Evolutionary conservation across 805 yeast genomes (phyloP).

Genomic region (Saccharomyces cerevisiae): DNA sequence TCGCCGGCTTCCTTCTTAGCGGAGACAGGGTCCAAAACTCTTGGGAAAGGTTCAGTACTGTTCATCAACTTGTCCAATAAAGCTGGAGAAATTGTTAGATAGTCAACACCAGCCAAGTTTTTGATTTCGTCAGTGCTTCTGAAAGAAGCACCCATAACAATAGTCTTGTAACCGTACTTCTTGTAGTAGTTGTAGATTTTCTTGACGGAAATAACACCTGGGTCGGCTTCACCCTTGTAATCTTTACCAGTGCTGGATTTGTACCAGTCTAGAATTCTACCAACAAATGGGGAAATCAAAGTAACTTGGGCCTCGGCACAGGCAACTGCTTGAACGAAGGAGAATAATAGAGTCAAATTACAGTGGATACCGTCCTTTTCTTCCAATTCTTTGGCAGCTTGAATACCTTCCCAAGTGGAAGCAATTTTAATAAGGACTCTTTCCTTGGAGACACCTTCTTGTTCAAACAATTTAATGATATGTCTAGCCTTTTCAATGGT

Average conservation of each 20-base stretch:
- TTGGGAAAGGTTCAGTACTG: constrained; percentile 71
- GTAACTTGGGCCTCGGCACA: constrained; percentile 95
- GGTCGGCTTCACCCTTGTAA: constrained; percentile 69
- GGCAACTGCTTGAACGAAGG: constrained; percentile 94
- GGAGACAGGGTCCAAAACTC: constrained; percentile 58
- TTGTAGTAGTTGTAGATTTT: constrained; percentile 91
- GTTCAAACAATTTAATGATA: constrained; percentile 76
- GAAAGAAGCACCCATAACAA: constrained; percentile 99
- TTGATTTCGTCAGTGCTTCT: constrained; percentile 91
- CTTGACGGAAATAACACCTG: constrained; percentile 89
- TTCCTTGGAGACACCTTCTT: constrained; percentile 76
- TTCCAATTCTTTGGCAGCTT: constrained; percentile 94
- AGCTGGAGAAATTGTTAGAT: constrained; percentile 86
- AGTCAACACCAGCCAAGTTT: constrained; percentile 94
- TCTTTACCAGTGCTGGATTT: constrained; percentile 85
- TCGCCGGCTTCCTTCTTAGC: constrained; percentile 44
- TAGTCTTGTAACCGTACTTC: constrained; percentile 89
- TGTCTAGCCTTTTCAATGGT: constrained; percentile 87
- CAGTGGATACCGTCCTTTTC: constrained; percentile 80
- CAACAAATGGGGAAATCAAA: constrained; percentile 94
- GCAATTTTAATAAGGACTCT: constrained; percentile 91
- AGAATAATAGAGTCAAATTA: constrained; percentile 89
- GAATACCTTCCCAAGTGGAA: constrained; percentile 97
- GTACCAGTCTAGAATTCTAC: constrained; percentile 97
- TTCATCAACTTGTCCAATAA: constrained; percentile 78